These are phyloP conservation scores for Sporothrix sp. DNA, from an alignment of 2,329 filamentous ascomycete species.

Conservation along the genomic window DNA sequence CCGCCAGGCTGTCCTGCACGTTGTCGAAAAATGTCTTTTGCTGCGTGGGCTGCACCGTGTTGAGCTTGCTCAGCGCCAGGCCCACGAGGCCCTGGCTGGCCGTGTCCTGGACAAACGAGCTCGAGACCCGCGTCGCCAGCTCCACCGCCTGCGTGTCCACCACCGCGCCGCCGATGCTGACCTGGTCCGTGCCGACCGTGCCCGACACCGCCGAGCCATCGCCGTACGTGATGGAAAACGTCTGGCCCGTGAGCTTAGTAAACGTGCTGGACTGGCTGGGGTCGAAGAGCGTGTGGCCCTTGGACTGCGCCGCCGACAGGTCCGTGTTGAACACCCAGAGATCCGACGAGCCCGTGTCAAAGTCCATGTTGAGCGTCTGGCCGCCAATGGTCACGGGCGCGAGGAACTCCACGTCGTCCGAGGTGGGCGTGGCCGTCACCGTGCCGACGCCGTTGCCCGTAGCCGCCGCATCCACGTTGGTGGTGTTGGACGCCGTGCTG, in stretches of 20 bases:
- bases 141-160: slow-evolving; percentile 57
- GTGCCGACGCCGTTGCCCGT: slow-evolving; percentile 31
- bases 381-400: slow-evolving; percentile 60
- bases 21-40: slow-evolving; percentile 69
- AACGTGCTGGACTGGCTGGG: slow-evolving; percentile 28
- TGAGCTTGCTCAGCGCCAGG: slow-evolving; percentile 55
- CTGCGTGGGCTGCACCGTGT: slow-evolving; percentile 50
- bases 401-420: slow-evolving; percentile 60
- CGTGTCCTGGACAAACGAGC: slow-evolving; percentile 49
- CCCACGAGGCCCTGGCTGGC: slow-evolving; percentile 60
- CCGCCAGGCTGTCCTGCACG: slow-evolving; percentile 46
- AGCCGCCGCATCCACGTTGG: slow-evolving; percentile 21
- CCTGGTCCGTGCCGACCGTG: slow-evolving; percentile 56
- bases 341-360: slow-evolving; percentile 68
- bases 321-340: slow-evolving; percentile 63
- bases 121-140: slow-evolving; percentile 49
- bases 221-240: slow-evolving; percentile 59
- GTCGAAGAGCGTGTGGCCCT: slow-evolving; percentile 39
- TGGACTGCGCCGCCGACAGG: slow-evolving; percentile 35
- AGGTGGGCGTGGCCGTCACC: slow-evolving; percentile 54
- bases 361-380: slow-evolving; percentile 58
- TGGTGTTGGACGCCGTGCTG: neutral
- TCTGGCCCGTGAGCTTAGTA: slow-evolving; percentile 30
- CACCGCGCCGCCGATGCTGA: slow-evolving; percentile 55
- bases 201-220: slow-evolving; percentile 55